phyloP scores from a whole-genome alignment of 2,329 filamentous ascomycete genomes.

The Aspergillus fumigatiaffinis region DNA sequence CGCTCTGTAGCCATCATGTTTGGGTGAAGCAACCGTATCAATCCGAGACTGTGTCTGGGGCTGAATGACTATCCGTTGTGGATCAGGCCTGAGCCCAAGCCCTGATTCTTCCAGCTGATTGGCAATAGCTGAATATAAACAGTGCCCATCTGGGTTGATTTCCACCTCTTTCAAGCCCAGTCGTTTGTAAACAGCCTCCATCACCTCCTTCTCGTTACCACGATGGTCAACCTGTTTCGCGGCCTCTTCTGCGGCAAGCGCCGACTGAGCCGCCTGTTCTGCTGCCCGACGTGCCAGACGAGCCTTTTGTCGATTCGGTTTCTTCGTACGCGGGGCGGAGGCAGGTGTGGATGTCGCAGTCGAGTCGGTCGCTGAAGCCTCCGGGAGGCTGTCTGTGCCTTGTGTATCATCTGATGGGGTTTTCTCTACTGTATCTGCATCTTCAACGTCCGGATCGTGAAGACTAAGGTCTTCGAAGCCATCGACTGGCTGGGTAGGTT shows the following conservation, averaged over 20 bases:
- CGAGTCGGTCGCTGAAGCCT: background rate
- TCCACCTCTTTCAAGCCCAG: constrained; percentile 68
- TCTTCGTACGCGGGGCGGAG: constrained; percentile 49
- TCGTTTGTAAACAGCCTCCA: constrained; percentile 63
- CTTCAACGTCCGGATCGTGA: constrained; percentile 19
- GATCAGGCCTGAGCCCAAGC: constrained; percentile 36
- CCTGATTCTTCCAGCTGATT: constrained; percentile 65
- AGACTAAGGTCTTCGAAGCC: constrained; percentile 32
- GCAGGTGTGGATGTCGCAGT: constrained; percentile 5
- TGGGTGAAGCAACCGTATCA: constrained; percentile 31
- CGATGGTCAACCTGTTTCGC: constrained; percentile 69
- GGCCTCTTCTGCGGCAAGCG: constrained; percentile 71
- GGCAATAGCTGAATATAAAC: constrained; percentile 86
- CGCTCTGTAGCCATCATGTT: constrained; percentile 56
- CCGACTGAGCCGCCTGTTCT: constrained; percentile 68
- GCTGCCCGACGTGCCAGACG: constrained; percentile 84
- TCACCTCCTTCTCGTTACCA: constrained; percentile 63
- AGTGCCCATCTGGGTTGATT: constrained; percentile 89
- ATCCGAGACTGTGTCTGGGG: constrained; percentile 27
- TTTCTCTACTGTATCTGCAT: background rate
- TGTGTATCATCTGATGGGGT: background rate
- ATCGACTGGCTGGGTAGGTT: constrained; percentile 20
- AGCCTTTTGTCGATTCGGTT: constrained; percentile 87
- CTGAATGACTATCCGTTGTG: constrained; percentile 30
- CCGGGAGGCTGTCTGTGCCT: background rate